A percentile compares a stretch with the other conserved stretches of the same genome.
These are phyloP conservation scores for Colletotrichum chlorophyti DNA, from an alignment of 2,329 filamentous ascomycete genomes.

Conservation along the genomic window DNA sequence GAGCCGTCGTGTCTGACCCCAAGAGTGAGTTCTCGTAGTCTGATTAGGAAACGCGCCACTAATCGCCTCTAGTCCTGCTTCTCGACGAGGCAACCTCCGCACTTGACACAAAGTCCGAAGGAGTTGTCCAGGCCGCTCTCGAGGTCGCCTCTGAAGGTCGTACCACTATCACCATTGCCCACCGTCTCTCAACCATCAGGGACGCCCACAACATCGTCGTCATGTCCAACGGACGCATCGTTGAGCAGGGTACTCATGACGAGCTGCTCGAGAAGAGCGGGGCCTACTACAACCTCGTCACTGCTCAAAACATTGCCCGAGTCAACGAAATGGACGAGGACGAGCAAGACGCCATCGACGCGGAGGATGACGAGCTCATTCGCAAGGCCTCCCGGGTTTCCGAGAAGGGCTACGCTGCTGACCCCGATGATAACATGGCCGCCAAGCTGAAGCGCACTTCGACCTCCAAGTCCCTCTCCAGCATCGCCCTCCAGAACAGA, in stretches of 20 bases:
- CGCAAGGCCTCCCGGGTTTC: constrained; percentile 52
- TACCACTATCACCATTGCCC: constrained; percentile 95
- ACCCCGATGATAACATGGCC: constrained; percentile 68
- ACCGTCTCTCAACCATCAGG: constrained; percentile 92
- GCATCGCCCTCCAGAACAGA: constrained; percentile 68
- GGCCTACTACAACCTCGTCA: constrained; percentile 85
- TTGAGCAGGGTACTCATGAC: constrained; percentile 91
- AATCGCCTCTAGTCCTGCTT: constrained; percentile 67
- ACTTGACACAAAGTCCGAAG: constrained; percentile 93
- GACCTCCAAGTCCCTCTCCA: constrained; percentile 70
- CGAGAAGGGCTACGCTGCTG: constrained; percentile 51
- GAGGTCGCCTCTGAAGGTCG: constrained; percentile 85
- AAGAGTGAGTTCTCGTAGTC: constrained; percentile 59
- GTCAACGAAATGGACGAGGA: constrained; percentile 60
- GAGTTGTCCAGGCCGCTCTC: constrained; percentile 90
- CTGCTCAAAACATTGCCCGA: constrained; percentile 81
- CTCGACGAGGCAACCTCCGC: constrained; percentile 96
- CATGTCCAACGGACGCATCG: constrained; percentile 83
- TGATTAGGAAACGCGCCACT: constrained; percentile 11
- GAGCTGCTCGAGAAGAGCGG: constrained; percentile 73
- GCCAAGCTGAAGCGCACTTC: constrained; percentile 62
- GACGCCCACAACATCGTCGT: constrained; percentile 96
- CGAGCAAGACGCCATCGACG: constrained; percentile 57
- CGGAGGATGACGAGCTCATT: constrained; percentile 56
- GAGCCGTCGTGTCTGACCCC: constrained; percentile 88